Evolutionary conservation across 257 asterid genomes (phyloP).

Genomic region (Nemophila menziesii): DNA sequence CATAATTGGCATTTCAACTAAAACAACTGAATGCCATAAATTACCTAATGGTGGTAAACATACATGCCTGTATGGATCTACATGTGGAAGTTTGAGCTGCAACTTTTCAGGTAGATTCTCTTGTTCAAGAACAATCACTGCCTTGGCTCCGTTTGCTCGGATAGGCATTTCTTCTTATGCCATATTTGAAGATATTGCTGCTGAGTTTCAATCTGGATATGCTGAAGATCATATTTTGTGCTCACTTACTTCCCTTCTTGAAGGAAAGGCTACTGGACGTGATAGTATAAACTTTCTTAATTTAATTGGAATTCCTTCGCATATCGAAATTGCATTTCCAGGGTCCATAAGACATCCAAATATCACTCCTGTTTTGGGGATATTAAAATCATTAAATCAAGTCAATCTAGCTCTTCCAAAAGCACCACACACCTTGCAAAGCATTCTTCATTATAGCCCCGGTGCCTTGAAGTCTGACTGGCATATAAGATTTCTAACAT

Average conservation of each 20-base stretch:
- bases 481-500: constrained; percentile 49
- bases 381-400: constrained; percentile 44
- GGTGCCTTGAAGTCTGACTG: constrained; percentile 65
- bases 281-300: constrained; percentile 55
- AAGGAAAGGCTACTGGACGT: constrained; percentile 52
- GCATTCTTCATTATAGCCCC: constrained; percentile 60
- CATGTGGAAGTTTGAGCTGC: constrained; percentile 40
- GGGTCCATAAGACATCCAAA: constrained; percentile 96
- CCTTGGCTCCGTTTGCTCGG: constrained; percentile 61
- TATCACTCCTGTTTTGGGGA: constrained; percentile 63
- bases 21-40: constrained; percentile 34
- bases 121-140: constrained; percentile 71
- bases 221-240: constrained; percentile 57
- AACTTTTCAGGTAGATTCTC: constrained; percentile 44
- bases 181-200: constrained; percentile 46
- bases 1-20: constrained; percentile 38
- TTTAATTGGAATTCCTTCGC: constrained; percentile 69
- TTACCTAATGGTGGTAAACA: constrained; percentile 37
- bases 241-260: constrained; percentile 48
- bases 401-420: constrained; percentile 50
- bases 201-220: constrained; percentile 47
- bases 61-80: constrained; percentile 25
- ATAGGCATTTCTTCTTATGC: constrained; percentile 45
- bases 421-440: constrained; percentile 61
- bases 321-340: constrained; percentile 49